These are phyloP conservation scores for Dicorynia guianensis DNA, from an alignment of 306 rosid species.

Conservation along the genomic window DNA sequence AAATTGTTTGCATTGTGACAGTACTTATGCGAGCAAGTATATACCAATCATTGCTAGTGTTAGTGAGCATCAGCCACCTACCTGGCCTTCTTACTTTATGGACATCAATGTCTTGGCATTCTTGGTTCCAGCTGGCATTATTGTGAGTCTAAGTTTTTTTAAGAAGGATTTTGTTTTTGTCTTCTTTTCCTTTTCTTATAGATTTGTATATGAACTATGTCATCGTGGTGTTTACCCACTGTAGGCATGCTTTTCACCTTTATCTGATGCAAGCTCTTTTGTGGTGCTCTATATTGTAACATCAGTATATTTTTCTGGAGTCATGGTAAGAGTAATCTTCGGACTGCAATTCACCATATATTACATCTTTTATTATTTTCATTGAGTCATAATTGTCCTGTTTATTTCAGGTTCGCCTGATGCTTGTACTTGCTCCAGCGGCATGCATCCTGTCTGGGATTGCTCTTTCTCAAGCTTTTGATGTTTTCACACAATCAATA, in stretches of 20 bases:
- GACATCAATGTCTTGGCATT: conserved; percentile 98
- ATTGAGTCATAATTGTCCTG: conserved; percentile 38
- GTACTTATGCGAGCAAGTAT: conserved; percentile 99
- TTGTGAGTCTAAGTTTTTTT: conserved; percentile 57
- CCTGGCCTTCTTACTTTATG: conserved; percentile 99
- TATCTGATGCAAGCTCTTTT: conserved; percentile 97
- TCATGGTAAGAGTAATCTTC: conserved; percentile 77
- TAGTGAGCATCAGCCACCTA: conserved; percentile 99
- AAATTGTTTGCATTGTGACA: conserved; percentile 50
- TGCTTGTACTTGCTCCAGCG: conserved; percentile 99
- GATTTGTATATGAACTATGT: conserved; percentile 23
- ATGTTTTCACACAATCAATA: conserved; percentile 87
- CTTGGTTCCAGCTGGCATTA: conserved; percentile 97
- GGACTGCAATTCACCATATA: conserved; percentile 21
- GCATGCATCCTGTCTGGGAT: conserved; percentile 98
- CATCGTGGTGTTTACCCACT: conserved; percentile 44
- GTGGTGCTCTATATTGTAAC: conserved; percentile 84
- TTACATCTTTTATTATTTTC: conserved; percentile 24
- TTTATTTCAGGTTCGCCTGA: conserved; percentile 86
- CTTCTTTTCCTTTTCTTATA: conserved; percentile 16
- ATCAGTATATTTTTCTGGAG: conserved; percentile 96
- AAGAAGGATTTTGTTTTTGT: not conserved
- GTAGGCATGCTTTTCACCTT: conserved; percentile 93
- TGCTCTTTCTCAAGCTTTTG: conserved; percentile 98
- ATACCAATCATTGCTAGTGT: conserved; percentile 99